These are phyloP conservation scores for Pyrenula massariospora DNA, from an alignment of 495 filamentous ascomycete genomes.

Conservation along the genomic window DNA sequence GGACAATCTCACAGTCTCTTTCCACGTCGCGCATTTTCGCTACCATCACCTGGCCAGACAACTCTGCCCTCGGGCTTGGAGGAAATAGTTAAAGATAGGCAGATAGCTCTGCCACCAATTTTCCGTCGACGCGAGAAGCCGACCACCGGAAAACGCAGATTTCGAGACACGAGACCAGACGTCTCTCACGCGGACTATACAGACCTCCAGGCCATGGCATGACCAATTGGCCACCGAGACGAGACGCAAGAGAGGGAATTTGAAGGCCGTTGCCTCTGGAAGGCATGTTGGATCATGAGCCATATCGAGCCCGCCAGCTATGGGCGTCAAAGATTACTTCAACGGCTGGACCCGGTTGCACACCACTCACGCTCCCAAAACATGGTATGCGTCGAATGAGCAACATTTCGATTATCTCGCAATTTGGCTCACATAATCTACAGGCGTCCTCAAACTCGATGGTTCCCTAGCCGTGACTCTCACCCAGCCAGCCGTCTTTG, in stretches of 20 bases:
- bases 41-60: no score
- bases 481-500: slow-evolving; percentile 35
- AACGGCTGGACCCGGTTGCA: not conserved
- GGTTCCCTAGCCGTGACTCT: slow-evolving; percentile 38
- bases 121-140: not conserved
- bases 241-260: not conserved
- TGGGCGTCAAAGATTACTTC: not conserved
- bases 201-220: not conserved
- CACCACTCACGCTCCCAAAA: not conserved
- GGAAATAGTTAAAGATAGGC: not conserved
- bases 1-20: not conserved
- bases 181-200: not conserved
- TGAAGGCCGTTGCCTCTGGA: not conserved
- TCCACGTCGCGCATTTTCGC: not conserved
- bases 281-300: not conserved
- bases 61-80: no score
- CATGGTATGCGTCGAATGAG: not conserved
- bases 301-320: not conserved
- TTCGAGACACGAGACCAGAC: not conserved
- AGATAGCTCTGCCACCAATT: not conserved
- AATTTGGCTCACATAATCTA: not conserved
- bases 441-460: slow-evolving; percentile 34
- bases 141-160: not conserved
- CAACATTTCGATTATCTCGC: not conserved
- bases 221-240: not conserved